These are phyloP conservation scores for Diaporthe sp. DNA, from an alignment of 2,329 filamentous ascomycete genomes.

Conservation along the genomic window DNA sequence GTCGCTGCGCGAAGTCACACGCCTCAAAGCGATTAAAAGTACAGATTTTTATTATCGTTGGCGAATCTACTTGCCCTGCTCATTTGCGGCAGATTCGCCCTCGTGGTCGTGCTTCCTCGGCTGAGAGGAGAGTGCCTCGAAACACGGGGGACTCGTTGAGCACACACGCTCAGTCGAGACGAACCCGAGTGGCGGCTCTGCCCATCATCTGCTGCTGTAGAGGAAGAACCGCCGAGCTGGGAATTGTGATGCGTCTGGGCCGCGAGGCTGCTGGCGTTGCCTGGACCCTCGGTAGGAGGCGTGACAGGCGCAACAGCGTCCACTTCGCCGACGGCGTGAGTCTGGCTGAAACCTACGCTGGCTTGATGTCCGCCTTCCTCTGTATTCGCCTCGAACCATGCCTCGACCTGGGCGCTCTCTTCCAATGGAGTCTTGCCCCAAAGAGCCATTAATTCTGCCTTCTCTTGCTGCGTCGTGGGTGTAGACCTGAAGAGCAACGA, in stretches of 20 bases:
- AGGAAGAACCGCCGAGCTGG: not conserved
- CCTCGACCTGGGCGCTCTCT: slow-evolving; percentile 5
- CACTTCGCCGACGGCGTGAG: not conserved
- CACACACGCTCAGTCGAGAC: not conserved
- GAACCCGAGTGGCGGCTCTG: not conserved
- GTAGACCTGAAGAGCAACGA: slow-evolving; percentile 12
- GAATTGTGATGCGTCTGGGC: not conserved
- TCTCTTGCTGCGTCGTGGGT: slow-evolving; percentile 31
- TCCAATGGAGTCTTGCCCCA: slow-evolving; percentile 17
- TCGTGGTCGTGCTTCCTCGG: not conserved
- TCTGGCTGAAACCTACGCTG: not conserved
- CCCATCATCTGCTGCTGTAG: not conserved
- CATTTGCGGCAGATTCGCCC: not conserved
- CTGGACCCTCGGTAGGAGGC: not conserved
- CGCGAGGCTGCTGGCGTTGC: not conserved
- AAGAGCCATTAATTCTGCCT: slow-evolving; percentile 4
- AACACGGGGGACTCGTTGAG: not conserved
- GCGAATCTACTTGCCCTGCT: slow-evolving; percentile 27
- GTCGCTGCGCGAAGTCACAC: not conserved
- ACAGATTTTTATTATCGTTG: slow-evolving; percentile 21
- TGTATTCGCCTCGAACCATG: slow-evolving; percentile 29
- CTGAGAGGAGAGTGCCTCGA: not conserved
- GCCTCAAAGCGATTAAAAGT: slow-evolving; percentile 15
- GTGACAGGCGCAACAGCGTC: not conserved
- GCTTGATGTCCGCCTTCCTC: not conserved